A percentile compares a stretch with the other conserved stretches of the same genome.
phyloP scores from a whole-genome alignment of 371 early-diverging fungal genomes.

The Phascolomyces articulosus region DNA sequence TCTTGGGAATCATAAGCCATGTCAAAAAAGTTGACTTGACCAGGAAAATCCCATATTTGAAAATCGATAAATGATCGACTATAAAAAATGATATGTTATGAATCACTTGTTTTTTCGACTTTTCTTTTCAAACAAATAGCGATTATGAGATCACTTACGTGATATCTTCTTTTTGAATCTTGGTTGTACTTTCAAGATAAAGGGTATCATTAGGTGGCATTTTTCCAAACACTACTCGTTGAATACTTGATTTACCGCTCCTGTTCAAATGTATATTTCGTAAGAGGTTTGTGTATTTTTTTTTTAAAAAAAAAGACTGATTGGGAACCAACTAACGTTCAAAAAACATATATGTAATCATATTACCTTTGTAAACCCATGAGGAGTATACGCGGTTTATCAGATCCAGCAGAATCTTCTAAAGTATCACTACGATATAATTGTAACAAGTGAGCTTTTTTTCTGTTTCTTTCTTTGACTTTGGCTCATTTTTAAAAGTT shows the following conservation, averaged over 20 bases:
- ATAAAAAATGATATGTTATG: not conserved
- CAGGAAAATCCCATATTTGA: slow-evolving; percentile 95
- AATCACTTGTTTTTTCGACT: not conserved
- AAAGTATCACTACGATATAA: slow-evolving; percentile 31
- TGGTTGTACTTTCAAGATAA: slow-evolving; percentile 86
- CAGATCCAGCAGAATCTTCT: slow-evolving; percentile 37
- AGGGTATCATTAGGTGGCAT: slow-evolving; percentile 93
- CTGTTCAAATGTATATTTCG: slow-evolving; percentile 43
- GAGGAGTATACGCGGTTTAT: slow-evolving; percentile 65
- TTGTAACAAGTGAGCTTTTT: not conserved
- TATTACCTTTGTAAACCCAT: slow-evolving; percentile 76
- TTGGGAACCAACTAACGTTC: not conserved
- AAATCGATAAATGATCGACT: slow-evolving; percentile 85
- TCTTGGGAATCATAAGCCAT: slow-evolving; percentile 70
- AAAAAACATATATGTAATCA: not conserved
- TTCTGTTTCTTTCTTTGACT: not conserved
- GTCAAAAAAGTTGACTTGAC: slow-evolving; percentile 86
- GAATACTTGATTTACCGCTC: slow-evolving; percentile 95
- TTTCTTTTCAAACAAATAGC: no score
- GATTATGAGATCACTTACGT: no score
- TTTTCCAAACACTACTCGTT: slow-evolving; percentile 91
- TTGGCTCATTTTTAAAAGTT: no score
- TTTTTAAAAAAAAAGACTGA: not conserved
- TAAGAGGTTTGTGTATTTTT: not conserved
- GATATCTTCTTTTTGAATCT: slow-evolving; percentile 77